Evolutionary conservation across 345 rosid genomes (phyloP).

Genomic region (Eucalyptus grandis): DNA sequence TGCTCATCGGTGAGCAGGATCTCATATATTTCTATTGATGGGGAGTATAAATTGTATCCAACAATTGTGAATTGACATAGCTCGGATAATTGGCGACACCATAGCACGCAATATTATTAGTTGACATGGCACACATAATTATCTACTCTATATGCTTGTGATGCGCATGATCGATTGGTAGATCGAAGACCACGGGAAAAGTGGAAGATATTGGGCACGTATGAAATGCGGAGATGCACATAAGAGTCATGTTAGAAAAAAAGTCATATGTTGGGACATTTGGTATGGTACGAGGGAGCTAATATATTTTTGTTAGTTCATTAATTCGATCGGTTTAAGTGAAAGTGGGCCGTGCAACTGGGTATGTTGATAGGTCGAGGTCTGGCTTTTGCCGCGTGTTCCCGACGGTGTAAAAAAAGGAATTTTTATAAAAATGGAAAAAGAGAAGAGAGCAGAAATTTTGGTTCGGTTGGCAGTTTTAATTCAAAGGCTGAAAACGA

Average conservation of each 20-base stretch:
- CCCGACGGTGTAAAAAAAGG: neutral
- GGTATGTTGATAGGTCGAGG: neutral
- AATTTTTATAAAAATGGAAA: neutral
- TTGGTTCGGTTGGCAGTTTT: neutral
- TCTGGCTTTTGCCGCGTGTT: neutral
- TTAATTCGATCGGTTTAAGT: accelerated
- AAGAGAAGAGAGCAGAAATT: neutral
- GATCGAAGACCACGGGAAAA: neutral
- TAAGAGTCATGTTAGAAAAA: neutral
- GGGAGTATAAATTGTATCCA: too few relatives aligned
- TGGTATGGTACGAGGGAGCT: accelerated
- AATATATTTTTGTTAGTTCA: too few relatives aligned
- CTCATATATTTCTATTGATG: too few relatives aligned
- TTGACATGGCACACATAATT: neutral
- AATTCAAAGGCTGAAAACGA: neutral
- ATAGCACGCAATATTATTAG: neutral
- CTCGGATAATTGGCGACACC: neutral
- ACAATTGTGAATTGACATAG: neutral
- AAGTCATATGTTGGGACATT: too few relatives aligned
- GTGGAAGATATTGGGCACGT: neutral
- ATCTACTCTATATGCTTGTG: neutral
- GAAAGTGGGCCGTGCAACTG: neutral
- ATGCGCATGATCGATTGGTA: neutral
- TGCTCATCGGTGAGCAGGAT: accelerated
- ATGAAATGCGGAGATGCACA: accelerated